These are phyloP conservation scores for Starmerella apicola DNA, from an alignment of 805 yeast species.

Conservation along the genomic window DNA sequence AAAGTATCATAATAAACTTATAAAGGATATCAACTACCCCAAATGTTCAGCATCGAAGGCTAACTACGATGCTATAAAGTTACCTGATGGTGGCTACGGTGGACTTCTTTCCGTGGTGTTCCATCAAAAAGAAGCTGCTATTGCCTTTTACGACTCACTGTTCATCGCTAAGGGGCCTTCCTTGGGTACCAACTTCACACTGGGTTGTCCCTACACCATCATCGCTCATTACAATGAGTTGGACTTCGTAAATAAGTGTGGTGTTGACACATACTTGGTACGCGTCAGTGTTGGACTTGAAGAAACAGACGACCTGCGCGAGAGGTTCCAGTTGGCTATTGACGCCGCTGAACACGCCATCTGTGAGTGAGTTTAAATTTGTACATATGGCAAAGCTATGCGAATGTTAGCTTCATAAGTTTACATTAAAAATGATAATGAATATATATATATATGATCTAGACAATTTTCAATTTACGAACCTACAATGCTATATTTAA, in stretches of 20 bases:
- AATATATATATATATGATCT: background rate
- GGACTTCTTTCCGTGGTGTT: slow-evolving; percentile 70
- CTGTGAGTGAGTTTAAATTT: background rate
- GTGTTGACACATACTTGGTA: slow-evolving; percentile 64
- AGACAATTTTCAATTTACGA: no score
- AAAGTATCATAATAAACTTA: slow-evolving; percentile 28
- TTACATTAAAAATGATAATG: background rate
- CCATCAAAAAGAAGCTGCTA: slow-evolving; percentile 49
- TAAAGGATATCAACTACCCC: slow-evolving; percentile 66
- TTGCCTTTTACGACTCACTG: slow-evolving; percentile 58
- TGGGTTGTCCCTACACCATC: slow-evolving; percentile 82
- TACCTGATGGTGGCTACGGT: slow-evolving; percentile 74
- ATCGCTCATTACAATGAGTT: slow-evolving; percentile 75
- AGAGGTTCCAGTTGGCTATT: slow-evolving; percentile 41
- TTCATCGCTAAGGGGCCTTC: slow-evolving; percentile 78
- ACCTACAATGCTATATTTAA: no score
- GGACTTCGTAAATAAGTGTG: slow-evolving; percentile 69
- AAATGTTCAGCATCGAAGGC: slow-evolving; percentile 37
- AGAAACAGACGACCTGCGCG: slow-evolving; percentile 44
- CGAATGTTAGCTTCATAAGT: background rate
- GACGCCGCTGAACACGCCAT: slow-evolving; percentile 22
- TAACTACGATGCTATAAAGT: slow-evolving; percentile 61
- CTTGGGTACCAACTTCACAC: slow-evolving; percentile 76
- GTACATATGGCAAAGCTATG: no score
- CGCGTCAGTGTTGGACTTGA: slow-evolving; percentile 82